Evolutionary conservation across 495 filamentous ascomycete genomes (phyloP), one percentile per base, ranked within the genome.

Genomic region (Schizothecium vesticola): DNA sequence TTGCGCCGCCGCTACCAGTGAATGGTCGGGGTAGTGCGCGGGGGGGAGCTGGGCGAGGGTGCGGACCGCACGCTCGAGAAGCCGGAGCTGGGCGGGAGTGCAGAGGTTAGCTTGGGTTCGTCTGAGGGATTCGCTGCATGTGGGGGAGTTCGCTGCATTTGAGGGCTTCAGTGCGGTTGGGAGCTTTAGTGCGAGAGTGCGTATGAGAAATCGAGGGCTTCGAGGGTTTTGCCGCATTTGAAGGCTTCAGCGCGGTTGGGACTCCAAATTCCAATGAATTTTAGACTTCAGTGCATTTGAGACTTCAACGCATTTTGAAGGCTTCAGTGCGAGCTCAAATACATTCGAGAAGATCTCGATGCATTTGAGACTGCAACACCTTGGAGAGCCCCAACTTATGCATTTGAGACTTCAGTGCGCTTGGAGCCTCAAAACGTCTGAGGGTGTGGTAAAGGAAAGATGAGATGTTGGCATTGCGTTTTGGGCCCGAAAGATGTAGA

Each of bases 51-150:
- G 31, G 13, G 72, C 69, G 0, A 86, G 70, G 66, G 77, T 74
- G 65, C 77, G 78, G 13, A 87, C 84, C 7, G 76, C 86, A 66
- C 76, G 69, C 74, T 78, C 81, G 10, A 88, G 74, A 55, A 88
- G 79, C 57, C 72, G 76, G 55, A 86, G 70, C 85, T 87, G 62
- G 29, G 24, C 3, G 33, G 58, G 55, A 31, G 36, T 1, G 31
- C 16, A 51, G 16, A 19, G 12, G 43, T 51, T 51, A 51, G 43
- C 43, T n/a, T 51, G 1, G 16, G 43, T n/a, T 8, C 43, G 43
- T n/a, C 43, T 51, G 33, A 6, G 13, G 33, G 3, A 16, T 43
- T 43, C 13, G 33, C 33, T 43, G 33, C 33, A 43, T 43, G 3
- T 43, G 33, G 7, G 33, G 33, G 28, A 10, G 28, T 9, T 29